Base-by-base conservation (phyloP, 2,329 filamentous ascomycete genomes). In the Tympanopsis confertula region DNA sequence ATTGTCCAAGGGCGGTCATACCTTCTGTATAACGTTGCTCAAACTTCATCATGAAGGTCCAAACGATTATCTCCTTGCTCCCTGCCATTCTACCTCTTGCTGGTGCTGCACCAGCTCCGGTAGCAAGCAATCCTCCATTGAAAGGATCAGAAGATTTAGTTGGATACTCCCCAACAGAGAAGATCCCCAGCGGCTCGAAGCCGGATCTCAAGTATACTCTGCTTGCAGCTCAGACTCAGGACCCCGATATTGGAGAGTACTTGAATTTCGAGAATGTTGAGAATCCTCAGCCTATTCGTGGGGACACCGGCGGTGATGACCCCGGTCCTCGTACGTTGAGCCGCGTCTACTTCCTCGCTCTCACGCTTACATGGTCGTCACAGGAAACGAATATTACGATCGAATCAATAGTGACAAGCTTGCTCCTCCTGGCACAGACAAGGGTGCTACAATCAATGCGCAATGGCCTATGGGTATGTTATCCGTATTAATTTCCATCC, bases 401-500 rank as follows among this genome's bases (percentile, higher is more conserved):
- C 66, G 59, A 42, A 54, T 70, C 15, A 73, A 75, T 44, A 66
- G 69, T 4, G 71, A 77, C 44, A 53, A 66, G 13, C 65, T 63
- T 28, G 69, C 70, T 1, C 68, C 71, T 0, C 73, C 72, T 0
- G 63, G 58, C 1, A 72, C 70, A 1, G 73, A 77, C 45, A 47
- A 57, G 42, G 64, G 71, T 41, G 44, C 63, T 45, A 53, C 68
- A 1, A 52, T 60, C 3, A 61, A 69, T 35, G 59, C 62, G 2
- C 60, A 65, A 52, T 77, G 73, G 71, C 68, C 70, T 1, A 55
- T 77, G 44, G 69, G 68, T 38, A 52, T 75, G 13, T 64, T n/a
- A n/a, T n/a, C n/a, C n/a, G n/a, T n/a, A 10, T 28, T 36, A 19
- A 13, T 35, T n/a, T 5, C n/a, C 39, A n/a, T 19, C 13, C 20